These are phyloP conservation scores for Penicillium cinerascens DNA, from an alignment of 495 filamentous ascomycete species.

Conservation along the genomic window DNA sequence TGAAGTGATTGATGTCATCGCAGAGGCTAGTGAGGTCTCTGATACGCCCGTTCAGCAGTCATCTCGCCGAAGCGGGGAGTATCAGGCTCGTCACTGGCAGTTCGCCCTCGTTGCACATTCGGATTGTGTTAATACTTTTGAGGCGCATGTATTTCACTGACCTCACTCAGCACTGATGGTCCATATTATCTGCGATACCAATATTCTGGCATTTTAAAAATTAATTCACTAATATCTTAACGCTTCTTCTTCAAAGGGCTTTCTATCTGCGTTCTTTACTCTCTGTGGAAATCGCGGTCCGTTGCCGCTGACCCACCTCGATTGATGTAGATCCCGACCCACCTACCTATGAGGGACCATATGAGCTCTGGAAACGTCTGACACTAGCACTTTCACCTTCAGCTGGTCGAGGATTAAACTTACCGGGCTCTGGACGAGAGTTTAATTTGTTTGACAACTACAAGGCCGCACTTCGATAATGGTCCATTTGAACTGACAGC, in stretches of 20 bases:
- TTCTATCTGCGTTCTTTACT: neutral
- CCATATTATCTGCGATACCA: neutral
- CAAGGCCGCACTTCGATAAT: neutral
- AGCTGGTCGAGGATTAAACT: neutral
- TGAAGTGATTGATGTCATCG: neutral
- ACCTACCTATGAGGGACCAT: neutral
- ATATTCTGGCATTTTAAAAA: neutral
- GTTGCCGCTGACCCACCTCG: slow-evolving; percentile 8
- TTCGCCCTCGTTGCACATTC: neutral
- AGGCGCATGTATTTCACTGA: neutral
- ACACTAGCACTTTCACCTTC: neutral
- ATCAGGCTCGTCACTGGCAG: neutral
- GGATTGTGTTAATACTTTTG: neutral
- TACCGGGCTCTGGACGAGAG: neutral
- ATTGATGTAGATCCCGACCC: slow-evolving; percentile 7
- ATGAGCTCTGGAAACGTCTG: neutral
- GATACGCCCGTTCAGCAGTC: neutral
- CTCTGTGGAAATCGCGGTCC: slow-evolving; percentile 6
- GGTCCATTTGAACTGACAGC: neutral
- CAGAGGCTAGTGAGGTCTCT: neutral
- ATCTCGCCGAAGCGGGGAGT: neutral
- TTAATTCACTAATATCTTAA: neutral
- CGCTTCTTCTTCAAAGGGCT: neutral
- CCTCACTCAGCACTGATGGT: neutral
- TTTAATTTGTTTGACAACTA: neutral